phyloP scores from a whole-genome alignment of 495 filamentous ascomycete species.

The Halenospora varia region DNA sequence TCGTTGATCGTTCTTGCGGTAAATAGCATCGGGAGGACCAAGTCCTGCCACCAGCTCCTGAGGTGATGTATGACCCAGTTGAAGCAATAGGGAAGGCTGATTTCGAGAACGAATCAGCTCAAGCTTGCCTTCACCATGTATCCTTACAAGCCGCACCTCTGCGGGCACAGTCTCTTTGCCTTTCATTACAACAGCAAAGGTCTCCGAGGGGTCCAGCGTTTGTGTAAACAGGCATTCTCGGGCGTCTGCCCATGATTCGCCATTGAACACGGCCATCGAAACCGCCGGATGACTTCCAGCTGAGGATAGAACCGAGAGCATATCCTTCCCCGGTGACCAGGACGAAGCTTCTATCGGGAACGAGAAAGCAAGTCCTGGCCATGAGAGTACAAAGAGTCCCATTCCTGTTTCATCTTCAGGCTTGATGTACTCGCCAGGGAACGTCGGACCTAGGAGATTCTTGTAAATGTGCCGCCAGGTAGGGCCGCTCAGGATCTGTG shows the following conservation, averaged over 20 bases:
- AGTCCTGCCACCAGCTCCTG: constrained; percentile 89
- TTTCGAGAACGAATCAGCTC: constrained; percentile 64
- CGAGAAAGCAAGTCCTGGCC: constrained; percentile 87
- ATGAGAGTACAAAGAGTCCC: constrained; percentile 81
- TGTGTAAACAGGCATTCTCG: constrained; percentile 72
- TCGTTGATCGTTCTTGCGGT: constrained; percentile 85
- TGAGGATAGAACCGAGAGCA: constrained; percentile 80
- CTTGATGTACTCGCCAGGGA: constrained; percentile 83
- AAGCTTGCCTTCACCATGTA: constrained; percentile 70
- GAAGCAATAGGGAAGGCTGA: constrained; percentile 51
- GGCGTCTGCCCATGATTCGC: constrained; percentile 82
- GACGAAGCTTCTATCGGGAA: constrained; percentile 73
- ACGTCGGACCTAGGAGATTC: constrained; percentile 83
- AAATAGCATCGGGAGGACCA: constrained; percentile 92
- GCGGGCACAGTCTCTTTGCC: constrained; percentile 63
- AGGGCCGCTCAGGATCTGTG: constrained; percentile 55
- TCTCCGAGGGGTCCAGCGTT: constrained; percentile 60
- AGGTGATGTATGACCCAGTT: constrained; percentile 74
- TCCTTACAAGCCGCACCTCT: constrained; percentile 74
- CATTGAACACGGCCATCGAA: constrained; percentile 84
- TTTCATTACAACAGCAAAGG: constrained; percentile 43
- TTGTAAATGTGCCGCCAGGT: constrained; percentile 90
- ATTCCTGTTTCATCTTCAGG: constrained; percentile 46
- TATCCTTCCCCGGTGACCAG: constrained; percentile 80
- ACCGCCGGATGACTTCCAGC: constrained; percentile 67